Percentiles rank a stretch among this genome's conserved stretches.
Evolutionary conservation across 305 asterid species (phyloP).

Genomic region (Fraxinus nigra): DNA sequence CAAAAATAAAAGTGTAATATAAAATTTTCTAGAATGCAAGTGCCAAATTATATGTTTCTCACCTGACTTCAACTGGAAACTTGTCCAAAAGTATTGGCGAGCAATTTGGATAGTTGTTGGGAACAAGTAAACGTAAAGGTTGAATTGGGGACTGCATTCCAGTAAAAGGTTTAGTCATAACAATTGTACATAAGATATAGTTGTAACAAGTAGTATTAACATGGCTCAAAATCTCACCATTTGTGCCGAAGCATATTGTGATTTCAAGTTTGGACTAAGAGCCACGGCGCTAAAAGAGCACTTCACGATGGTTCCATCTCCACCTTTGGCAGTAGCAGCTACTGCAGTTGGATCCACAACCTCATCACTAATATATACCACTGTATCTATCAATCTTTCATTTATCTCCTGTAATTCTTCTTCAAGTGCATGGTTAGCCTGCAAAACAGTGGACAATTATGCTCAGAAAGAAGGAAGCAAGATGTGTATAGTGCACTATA

Average conservation of each 20-base stretch:
- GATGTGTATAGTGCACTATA: background rate
- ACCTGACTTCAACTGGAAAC: slow-evolving; percentile 93
- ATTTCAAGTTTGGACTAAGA: slow-evolving; percentile 79
- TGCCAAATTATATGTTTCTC: slow-evolving; percentile 9
- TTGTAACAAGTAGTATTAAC: slow-evolving; percentile 13
- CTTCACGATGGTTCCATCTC: slow-evolving; percentile 82
- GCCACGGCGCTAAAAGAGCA: slow-evolving; percentile 87
- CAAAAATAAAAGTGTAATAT: background rate
- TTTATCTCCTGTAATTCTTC: slow-evolving; percentile 91
- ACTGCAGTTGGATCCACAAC: slow-evolving; percentile 82
- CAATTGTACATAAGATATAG: slow-evolving; percentile 15
- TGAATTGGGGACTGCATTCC: slow-evolving; percentile 83
- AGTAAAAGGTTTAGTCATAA: slow-evolving; percentile 24
- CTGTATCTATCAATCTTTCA: slow-evolving; percentile 78
- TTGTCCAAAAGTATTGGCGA: slow-evolving; percentile 87
- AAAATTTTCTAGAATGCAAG: background rate
- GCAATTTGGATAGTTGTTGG: slow-evolving; percentile 74
- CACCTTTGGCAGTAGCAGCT: slow-evolving; percentile 73
- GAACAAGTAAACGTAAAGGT: slow-evolving; percentile 82
- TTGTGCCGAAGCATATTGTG: slow-evolving; percentile 91
- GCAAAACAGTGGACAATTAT: slow-evolving; percentile 28
- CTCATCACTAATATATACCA: slow-evolving; percentile 71
- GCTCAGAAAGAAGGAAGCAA: background rate
- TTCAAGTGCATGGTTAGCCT: slow-evolving; percentile 83
- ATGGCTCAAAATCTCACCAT: slow-evolving; percentile 52